Evolutionary conservation across 2,329 filamentous ascomycete species (phyloP).

Genomic region (Ophiostoma himal-ulmi): DNA sequence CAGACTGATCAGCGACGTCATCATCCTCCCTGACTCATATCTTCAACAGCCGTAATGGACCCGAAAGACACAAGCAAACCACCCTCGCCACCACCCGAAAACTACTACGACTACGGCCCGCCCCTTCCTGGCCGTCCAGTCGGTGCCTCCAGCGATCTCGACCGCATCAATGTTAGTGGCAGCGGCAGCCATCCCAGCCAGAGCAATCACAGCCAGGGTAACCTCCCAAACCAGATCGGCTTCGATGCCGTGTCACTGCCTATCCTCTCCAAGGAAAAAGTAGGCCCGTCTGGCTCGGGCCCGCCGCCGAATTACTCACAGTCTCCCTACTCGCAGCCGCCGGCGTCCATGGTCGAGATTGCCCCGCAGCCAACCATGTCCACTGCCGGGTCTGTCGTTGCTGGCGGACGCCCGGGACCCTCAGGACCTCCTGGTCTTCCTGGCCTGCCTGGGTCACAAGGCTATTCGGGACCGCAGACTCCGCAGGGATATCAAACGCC

Average conservation of each 20-base stretch:
- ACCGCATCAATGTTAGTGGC: neutral
- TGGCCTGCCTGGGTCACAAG: neutral
- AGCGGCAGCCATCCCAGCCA: neutral
- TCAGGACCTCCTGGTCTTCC: neutral
- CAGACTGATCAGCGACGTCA: neutral
- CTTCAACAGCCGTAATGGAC: neutral
- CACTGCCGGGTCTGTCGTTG: conserved; percentile 22
- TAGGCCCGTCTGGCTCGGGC: neutral
- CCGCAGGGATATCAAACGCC: neutral
- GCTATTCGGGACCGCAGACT: neutral
- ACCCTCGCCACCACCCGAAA: neutral
- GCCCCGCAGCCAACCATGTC: conserved; percentile 26
- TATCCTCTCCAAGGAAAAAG: neutral
- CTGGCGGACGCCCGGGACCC: neutral
- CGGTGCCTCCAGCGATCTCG: neutral
- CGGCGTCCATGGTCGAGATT: conserved; percentile 23
- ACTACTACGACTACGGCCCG: conserved; percentile 3
- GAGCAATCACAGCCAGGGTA: neutral
- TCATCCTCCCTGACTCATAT: neutral
- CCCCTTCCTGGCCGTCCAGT: neutral
- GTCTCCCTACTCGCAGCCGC: neutral
- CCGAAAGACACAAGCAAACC: neutral
- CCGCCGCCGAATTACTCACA: neutral
- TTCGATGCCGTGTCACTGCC: neutral
- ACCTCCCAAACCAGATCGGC: neutral